phyloP scores from a whole-genome alignment of 495 filamentous ascomycete genomes.

The Xylaria palmicola region DNA sequence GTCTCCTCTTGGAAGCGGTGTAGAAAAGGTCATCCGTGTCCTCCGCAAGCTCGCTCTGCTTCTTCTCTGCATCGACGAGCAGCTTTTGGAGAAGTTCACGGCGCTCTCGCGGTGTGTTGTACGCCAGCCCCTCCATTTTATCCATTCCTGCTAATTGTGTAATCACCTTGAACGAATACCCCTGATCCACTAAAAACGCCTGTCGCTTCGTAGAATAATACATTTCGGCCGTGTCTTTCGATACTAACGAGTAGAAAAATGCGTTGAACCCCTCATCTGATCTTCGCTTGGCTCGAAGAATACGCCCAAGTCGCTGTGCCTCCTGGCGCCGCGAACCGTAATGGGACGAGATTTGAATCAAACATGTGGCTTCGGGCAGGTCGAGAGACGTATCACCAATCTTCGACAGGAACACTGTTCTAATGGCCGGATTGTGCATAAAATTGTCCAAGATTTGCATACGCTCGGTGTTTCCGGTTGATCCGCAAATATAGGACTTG shows the following conservation, averaged over 20 bases:
- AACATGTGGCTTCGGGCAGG: conserved; percentile 91
- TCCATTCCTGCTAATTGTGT: conserved; percentile 93
- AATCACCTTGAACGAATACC: conserved; percentile 99
- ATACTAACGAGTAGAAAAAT: conserved; percentile 97
- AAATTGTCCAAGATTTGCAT: conserved; percentile 93
- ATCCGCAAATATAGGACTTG: conserved; percentile 93
- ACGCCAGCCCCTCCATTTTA: conserved; percentile 74
- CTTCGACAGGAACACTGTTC: conserved; percentile 96
- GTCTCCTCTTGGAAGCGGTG: conserved; percentile 43
- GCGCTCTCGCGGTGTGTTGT: conserved; percentile 75
- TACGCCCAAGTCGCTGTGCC: conserved; percentile 90
- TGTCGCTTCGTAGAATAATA: conserved; percentile 96
- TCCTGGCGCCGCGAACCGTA: conserved; percentile 98
- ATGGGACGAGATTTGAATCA: conserved; percentile 98
- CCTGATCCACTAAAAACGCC: conserved; percentile 97
- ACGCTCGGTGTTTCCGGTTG: conserved; percentile 82
- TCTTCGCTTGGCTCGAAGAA: conserved; percentile 90
- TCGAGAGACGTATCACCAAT: conserved; percentile 98
- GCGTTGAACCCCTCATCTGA: conserved; percentile 99
- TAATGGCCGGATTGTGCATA: conserved; percentile 88
- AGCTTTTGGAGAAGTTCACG: conserved; percentile 88
- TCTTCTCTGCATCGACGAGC: conserved; percentile 82
- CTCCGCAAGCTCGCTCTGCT: conserved; percentile 65
- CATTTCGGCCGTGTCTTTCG: conserved; percentile 98
- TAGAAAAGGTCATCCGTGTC: conserved; percentile 82